phyloP scores from a whole-genome alignment of 1,284 basidiomycete genomes.

The Vanrija humicola region DNA sequence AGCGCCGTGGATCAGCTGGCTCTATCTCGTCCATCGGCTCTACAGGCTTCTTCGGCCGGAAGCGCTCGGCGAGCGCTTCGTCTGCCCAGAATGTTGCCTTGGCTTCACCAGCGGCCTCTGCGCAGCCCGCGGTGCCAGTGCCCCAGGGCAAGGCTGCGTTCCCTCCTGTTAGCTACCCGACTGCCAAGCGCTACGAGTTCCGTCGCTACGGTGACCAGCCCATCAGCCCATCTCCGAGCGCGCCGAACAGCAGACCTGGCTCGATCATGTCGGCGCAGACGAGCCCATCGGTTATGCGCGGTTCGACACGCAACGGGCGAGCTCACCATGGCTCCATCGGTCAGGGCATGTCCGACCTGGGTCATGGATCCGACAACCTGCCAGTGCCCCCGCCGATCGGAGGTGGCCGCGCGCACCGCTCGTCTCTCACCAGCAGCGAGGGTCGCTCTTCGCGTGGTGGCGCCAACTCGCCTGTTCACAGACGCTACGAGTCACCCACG shows the following conservation, averaged over 20 bases:
- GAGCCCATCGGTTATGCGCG: constrained; percentile 22
- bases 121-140: constrained; percentile 21
- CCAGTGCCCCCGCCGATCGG: constrained; percentile 28
- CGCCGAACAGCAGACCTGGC: constrained; percentile 32
- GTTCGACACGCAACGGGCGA: background rate
- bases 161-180: constrained; percentile 45
- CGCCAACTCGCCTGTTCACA: constrained; percentile 18
- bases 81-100: constrained; percentile 9
- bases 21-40: constrained; percentile 30
- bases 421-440: constrained; percentile 32
- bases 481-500: constrained; percentile 20
- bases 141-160: constrained; percentile 33
- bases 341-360: background rate
- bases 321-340: background rate
- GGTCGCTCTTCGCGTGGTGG: constrained; percentile 20
- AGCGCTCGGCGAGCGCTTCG: constrained; percentile 29
- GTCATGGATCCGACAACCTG: constrained; percentile 6
- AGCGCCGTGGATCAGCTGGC: constrained; percentile 36
- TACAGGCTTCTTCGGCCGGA: constrained; percentile 24
- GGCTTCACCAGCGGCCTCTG: background rate
- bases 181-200: constrained; percentile 48
- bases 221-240: constrained; percentile 7
- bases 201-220: constrained; percentile 30
- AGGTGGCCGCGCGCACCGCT: constrained; percentile 13
- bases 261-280: constrained; percentile 43